Conservation (phyloP, 352 stramenopile species). For the Globisporangium radiosum region DNA sequence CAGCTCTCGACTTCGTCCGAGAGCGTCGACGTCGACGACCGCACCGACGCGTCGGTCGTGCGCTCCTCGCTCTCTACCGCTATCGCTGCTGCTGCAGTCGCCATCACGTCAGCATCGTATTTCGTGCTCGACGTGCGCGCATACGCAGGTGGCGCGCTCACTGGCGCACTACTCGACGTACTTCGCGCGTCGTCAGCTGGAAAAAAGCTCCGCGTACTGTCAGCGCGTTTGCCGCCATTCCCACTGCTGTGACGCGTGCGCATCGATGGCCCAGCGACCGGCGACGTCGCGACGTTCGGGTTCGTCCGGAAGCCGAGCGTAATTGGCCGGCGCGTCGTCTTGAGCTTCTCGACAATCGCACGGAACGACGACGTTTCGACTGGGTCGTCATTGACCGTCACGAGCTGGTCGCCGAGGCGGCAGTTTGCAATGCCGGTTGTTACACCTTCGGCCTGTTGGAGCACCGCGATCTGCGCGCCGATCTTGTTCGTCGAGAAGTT, state of each 20-base stretch:
- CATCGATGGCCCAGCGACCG: conserved; percentile 13
- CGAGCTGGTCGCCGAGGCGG: conserved; percentile 63
- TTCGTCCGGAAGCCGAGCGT: conserved; percentile 64
- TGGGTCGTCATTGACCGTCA: conserved; percentile 65
- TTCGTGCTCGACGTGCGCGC: neutral
- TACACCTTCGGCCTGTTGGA: conserved; percentile 73
- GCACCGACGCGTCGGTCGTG: conserved; percentile 34
- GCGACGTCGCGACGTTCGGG: conserved; percentile 63
- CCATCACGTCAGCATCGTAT: neutral
- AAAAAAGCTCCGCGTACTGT: conserved; percentile 9
- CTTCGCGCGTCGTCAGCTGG: conserved; percentile 5
- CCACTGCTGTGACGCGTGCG: neutral
- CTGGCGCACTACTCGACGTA: conserved; percentile 1
- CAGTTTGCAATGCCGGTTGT: conserved; percentile 76
- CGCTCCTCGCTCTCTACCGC: conserved; percentile 22
- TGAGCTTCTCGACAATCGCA: conserved; percentile 77
- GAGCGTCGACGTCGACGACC: conserved; percentile 48
- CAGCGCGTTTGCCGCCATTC: neutral
- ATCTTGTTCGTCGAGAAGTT: conserved; percentile 76
- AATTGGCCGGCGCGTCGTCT: conserved; percentile 62
- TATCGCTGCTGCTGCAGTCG: conserved; percentile 1
- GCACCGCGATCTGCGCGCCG: conserved; percentile 68
- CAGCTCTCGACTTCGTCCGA: conserved; percentile 77
- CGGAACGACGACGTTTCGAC: conserved; percentile 54
- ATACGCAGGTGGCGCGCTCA: neutral